Evolutionary conservation across 257 asterid genomes (phyloP).

Genomic region (Rubia yunnanensis): DNA sequence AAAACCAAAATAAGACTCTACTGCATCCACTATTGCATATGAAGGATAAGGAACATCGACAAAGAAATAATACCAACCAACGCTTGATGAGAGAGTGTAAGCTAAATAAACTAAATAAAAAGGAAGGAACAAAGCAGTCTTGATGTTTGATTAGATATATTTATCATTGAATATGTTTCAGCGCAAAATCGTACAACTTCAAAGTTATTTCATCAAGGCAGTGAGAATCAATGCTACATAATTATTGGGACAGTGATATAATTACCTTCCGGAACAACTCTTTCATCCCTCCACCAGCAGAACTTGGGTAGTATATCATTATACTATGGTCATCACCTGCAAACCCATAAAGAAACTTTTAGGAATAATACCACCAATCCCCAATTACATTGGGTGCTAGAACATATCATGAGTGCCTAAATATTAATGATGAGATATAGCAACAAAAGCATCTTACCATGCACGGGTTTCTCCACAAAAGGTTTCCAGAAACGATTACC

Average conservation of each 20-base stretch:
- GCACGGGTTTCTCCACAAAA: conserved; percentile 92
- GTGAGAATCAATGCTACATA: background rate
- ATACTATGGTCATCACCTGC: conserved; percentile 96
- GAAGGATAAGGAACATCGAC: background rate
- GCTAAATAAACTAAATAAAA: background rate
- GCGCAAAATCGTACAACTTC: background rate
- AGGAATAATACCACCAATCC: background rate
- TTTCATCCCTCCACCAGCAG: conserved; percentile 99
- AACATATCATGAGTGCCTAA: background rate
- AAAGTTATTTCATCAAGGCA: background rate
- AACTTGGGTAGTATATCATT: conserved; percentile 95
- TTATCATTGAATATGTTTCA: background rate
- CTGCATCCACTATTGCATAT: background rate
- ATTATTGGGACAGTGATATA: background rate
- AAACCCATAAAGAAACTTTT: conserved; percentile 4
- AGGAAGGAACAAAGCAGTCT: background rate
- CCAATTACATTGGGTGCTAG: background rate
- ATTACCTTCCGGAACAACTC: conserved; percentile 90
- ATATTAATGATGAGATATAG: background rate
- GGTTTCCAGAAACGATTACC: conserved; percentile 91
- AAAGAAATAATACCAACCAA: background rate
- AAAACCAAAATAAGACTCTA: background rate
- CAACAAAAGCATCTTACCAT: conserved; percentile 41
- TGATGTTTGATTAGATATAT: background rate
- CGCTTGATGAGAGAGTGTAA: background rate